Base-by-base conservation (phyloP, 1,284 basidiomycete genomes). In the Ustilago crameri region DNA sequence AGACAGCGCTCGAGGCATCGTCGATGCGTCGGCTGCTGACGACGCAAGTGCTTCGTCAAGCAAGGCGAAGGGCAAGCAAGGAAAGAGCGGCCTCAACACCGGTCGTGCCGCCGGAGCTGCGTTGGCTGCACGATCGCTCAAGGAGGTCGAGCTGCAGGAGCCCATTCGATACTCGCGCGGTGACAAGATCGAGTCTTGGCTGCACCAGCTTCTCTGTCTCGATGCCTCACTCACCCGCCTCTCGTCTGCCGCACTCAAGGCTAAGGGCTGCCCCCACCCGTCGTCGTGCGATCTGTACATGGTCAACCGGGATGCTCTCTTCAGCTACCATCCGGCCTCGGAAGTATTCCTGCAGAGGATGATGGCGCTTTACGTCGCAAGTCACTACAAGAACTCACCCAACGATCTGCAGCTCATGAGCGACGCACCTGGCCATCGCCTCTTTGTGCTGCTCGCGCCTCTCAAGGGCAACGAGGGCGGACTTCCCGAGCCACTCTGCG, bases 371-470 rank as follows among this genome's bases (percentile, higher is more conserved):
- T 98, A 97, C 84, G 95, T 98, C 51, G 92, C 95, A 1, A 91
- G 90, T 49, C 96, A 99, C 84, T 99, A 99, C 87, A 99, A 99
- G 85, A 99, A 98, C 84, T 93, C 95, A 81, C 96, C 96, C 20
- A 98, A 99, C 83, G 96, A 98, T 83, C 87, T 99, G 42, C 95
- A 98, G 83, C 88, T 99, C 54, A 89, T 98, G 84, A 93, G 91
- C 9, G 96, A 98, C 80, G 96, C 96, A 0, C 96, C 96, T 0
- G 94, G 93, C 0, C 95, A 98, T 81, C 93, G 95, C 76, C 88
- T 98, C 12, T 99, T 98, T 75, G 96, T 99, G 2, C 88, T 99
- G 0, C 86, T 98, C 0, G 94, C 95, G 0, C 96, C 80, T 7
- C 57, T 71, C 52, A 62, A 63, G 10, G 61, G 51, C 24, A 51